A percentile compares a stretch with the other conserved stretches of the same genome.
Conservation (phyloP, 208 protist genomes). For the Leishmania braziliensis region DNA sequence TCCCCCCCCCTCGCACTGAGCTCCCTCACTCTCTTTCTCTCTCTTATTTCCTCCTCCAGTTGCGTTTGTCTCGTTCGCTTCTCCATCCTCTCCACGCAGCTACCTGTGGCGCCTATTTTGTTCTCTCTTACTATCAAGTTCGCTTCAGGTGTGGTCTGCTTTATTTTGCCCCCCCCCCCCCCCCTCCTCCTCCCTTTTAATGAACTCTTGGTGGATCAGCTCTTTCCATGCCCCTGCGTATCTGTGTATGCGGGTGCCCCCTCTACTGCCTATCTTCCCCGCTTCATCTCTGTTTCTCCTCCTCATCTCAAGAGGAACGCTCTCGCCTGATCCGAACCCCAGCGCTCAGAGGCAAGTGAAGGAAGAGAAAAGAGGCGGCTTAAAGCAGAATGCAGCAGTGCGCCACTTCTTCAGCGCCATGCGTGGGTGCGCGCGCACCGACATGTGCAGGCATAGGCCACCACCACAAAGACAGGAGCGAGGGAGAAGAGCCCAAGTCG, state of each 20-base stretch:
- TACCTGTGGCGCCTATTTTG: background rate
- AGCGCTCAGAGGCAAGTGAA: background rate
- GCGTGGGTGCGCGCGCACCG: background rate
- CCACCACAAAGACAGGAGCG: background rate
- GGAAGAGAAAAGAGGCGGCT: background rate
- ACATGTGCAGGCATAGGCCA: background rate
- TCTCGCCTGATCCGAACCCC: background rate
- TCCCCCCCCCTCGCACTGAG: background rate
- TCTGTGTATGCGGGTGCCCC: background rate
- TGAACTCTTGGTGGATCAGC: background rate
- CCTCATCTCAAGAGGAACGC: background rate
- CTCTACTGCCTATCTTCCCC: conserved; percentile 2
- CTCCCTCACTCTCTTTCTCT: background rate
- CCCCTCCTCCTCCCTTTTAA: conserved; percentile 1
- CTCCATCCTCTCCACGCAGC: background rate
- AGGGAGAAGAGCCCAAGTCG: background rate
- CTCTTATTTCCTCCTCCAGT: background rate
- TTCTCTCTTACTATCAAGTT: too few species aligned
- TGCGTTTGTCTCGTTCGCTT: background rate
- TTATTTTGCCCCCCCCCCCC: background rate
- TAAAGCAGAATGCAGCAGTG: background rate
- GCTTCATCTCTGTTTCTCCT: background rate
- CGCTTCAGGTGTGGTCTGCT: background rate
- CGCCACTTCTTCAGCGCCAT: background rate
- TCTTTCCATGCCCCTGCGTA: background rate